phyloP scores from a whole-genome alignment of 78 protist species.

The Pigoraptor vietnamica region DNA sequence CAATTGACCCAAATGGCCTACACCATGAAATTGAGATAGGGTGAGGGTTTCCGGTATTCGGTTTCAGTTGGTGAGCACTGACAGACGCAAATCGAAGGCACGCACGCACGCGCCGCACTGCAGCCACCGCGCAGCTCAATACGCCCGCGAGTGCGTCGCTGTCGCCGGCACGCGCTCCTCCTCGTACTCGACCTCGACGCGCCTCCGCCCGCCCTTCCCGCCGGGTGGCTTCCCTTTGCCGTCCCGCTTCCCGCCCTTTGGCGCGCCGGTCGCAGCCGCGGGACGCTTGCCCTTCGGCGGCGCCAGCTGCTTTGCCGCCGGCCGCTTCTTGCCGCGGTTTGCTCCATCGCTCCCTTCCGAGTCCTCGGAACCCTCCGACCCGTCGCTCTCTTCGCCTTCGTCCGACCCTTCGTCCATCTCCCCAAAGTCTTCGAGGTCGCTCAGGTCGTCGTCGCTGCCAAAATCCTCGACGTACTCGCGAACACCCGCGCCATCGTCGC shows the following conservation, averaged over 20 bases:
- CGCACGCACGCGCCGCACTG: neutral
- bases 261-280: neutral
- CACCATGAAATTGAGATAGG: neutral
- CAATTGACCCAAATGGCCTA: too few species aligned
- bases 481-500: neutral
- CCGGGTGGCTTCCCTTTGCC: neutral
- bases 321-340: neutral
- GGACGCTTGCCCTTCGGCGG: neutral
- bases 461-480: neutral
- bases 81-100: neutral
- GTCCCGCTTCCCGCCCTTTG: neutral
- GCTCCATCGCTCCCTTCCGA: neutral
- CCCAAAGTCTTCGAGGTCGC: neutral
- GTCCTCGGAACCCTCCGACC: neutral
- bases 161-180: neutral
- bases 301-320: neutral
- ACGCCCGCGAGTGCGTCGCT: neutral
- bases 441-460: neutral
- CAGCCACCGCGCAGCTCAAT: neutral
- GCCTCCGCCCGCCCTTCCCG: neutral
- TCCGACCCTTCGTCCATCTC: neutral
- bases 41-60: too few species aligned
- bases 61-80: neutral
- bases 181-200: constrained; percentile 22
- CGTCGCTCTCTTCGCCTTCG: neutral